A percentile compares a stretch with the other conserved stretches of the same genome.
Evolutionary conservation across 768 basidiomycete genomes (phyloP).

Genomic region (Termitomyces sp.): DNA sequence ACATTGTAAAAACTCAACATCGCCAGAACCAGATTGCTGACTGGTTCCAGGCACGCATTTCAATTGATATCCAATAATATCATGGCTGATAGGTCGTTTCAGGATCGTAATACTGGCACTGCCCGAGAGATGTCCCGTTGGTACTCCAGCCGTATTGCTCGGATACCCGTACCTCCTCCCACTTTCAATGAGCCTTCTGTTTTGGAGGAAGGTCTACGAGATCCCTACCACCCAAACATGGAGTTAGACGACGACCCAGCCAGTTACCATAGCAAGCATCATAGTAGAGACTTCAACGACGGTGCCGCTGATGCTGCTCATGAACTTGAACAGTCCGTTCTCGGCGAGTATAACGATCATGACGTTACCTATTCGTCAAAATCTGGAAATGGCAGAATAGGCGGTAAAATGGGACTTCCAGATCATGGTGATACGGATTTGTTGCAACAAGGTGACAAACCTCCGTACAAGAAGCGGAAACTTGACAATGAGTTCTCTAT

Average conservation of each 20-base stretch:
- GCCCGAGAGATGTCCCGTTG: slow-evolving; percentile 55
- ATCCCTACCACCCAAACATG: slow-evolving; percentile 22
- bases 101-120: slow-evolving; percentile 69
- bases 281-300: slow-evolving; percentile 28
- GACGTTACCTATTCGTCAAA: slow-evolving; percentile 20
- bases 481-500: slow-evolving; percentile 39
- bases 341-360: slow-evolving; percentile 29
- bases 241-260: slow-evolving; percentile 23
- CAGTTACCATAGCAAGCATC: slow-evolving; percentile 20
- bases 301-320: slow-evolving; percentile 52
- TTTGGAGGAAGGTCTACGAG: slow-evolving; percentile 25
- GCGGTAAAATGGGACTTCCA: slow-evolving; percentile 47
- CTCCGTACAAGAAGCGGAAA: slow-evolving; percentile 57
- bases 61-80: neutral
- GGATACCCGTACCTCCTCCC: slow-evolving; percentile 34
- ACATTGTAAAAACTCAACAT: slow-evolving; percentile 66
- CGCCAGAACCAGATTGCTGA: slow-evolving; percentile 69
- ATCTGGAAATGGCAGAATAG: slow-evolving; percentile 40
- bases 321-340: slow-evolving; percentile 51
- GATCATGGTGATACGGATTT: slow-evolving; percentile 56
- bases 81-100: slow-evolving; percentile 3
- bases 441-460: slow-evolving; percentile 29
- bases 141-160: slow-evolving; percentile 48
- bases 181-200: slow-evolving; percentile 13
- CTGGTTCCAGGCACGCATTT: slow-evolving; percentile 63